Base-by-base conservation (phyloP, 2,329 filamentous ascomycete species). In the Aspergillus udagawae region DNA sequence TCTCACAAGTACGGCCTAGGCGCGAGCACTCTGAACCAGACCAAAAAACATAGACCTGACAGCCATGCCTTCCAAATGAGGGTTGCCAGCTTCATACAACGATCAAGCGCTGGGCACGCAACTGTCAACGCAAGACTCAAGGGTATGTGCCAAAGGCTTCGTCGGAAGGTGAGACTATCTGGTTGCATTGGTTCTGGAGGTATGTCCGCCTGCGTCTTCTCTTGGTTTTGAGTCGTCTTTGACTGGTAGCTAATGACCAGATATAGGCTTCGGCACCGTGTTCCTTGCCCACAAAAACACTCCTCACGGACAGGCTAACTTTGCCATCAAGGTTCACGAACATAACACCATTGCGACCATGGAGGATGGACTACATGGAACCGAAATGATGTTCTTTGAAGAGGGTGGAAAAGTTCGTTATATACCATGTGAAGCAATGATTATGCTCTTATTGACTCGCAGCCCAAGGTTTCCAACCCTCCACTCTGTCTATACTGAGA, bases 401-500 rank as follows among this genome's bases (percentile, higher is more conserved):
- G 44, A 47, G 4, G 21, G 21, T 47, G 27, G 45, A 17, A 28
- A 23, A 38, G 25, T 32, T 49, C 52, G 59, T 47, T 67, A 63
- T 53, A 63, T 71, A 3, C 70, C 68, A 9, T 49, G 51, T 5
- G 70, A 72, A 56, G 70, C 70, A 3, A 52, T 70, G 8, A 44
- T 65, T 12, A 47, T 73, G 47, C 57, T 67, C 14, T 62, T 71
- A 8, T 52, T 66, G 14, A 54, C 60, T 20, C 29, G 57, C n/a
- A 65, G 63, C 55, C 52, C 64, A 17, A 63, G 66, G 14, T 73
- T 73, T 44, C 68, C 69, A 2, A 62, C 17, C 0, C 45, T 73
- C 23, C 59, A 71, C 54, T 69, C 67, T 0, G 65, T 71, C 17
- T 72, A 72, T 49, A 56, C 64, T 8, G 64, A 71, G 52, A 56